phyloP scores from a whole-genome alignment of 768 basidiomycete genomes.

The Amanita molliuscula region DNA sequence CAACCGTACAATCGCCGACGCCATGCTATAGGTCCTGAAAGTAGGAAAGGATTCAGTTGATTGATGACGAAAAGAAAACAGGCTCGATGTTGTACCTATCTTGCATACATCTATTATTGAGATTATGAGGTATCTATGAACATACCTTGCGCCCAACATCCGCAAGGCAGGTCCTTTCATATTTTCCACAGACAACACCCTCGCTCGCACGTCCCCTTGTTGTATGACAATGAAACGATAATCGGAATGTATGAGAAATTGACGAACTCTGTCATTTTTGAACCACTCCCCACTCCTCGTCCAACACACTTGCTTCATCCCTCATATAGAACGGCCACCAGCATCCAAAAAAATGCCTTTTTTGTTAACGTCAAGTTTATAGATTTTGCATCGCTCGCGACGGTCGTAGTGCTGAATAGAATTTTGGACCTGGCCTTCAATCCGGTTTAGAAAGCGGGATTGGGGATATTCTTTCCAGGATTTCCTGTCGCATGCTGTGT shows the following conservation, averaged over 20 bases:
- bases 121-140: neutral
- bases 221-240: constrained; percentile 1
- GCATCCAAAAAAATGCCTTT: constrained; percentile 22
- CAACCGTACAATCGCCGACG: constrained; percentile 41
- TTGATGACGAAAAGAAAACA: constrained; percentile 55
- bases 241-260: neutral
- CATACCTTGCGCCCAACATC: constrained; percentile 52
- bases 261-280: constrained; percentile 22
- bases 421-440: constrained; percentile 28
- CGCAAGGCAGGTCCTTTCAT: too few relatives aligned
- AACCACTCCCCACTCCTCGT: constrained; percentile 28
- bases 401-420: constrained; percentile 23
- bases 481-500: constrained; percentile 19
- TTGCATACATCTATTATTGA: neutral
- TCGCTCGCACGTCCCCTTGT: constrained; percentile 30
- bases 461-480: constrained; percentile 35
- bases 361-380: constrained; percentile 31
- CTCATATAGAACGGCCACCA: constrained; percentile 13
- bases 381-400: constrained; percentile 18
- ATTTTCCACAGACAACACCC: constrained; percentile 42
- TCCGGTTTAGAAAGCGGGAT: constrained; percentile 49
- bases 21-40: constrained; percentile 33
- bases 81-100: constrained; percentile 48
- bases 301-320: constrained; percentile 7
- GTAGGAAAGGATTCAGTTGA: constrained; percentile 59